Percentiles rank a stretch among this genome's conserved stretches.
Evolutionary conservation across 2,329 filamentous ascomycete species (phyloP).

Genomic region (Sarocladiaceae sp.): DNA sequence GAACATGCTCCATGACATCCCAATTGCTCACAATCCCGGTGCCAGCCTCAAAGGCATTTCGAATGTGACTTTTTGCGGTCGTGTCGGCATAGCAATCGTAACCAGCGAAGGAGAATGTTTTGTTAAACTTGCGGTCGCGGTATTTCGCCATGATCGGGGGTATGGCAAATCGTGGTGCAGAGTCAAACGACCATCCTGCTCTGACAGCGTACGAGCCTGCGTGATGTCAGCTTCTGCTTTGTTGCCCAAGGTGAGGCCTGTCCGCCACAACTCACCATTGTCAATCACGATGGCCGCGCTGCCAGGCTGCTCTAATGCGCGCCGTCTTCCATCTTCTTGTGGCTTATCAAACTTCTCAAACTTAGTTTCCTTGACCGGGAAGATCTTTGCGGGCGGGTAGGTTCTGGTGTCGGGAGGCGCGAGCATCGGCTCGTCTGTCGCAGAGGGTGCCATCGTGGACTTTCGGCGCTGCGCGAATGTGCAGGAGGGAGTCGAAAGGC

Average conservation of each 20-base stretch:
- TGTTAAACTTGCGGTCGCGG: constrained; percentile 87
- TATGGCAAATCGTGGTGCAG: constrained; percentile 71
- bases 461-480: not conserved
- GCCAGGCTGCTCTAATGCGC: constrained; percentile 55
- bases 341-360: constrained; percentile 53
- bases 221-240: not conserved
- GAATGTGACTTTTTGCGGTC: constrained; percentile 83
- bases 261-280: constrained; percentile 64
- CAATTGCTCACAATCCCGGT: constrained; percentile 93
- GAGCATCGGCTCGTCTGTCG: constrained; percentile 36
- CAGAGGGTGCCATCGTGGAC: constrained; percentile 48
- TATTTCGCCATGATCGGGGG: constrained; percentile 94
- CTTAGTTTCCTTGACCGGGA: constrained; percentile 56
- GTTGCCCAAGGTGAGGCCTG: too few relatives aligned
- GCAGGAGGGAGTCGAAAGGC: not conserved
- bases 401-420: constrained; percentile 30
- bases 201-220: constrained; percentile 82
- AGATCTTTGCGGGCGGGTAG: constrained; percentile 52
- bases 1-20: constrained; percentile 92
- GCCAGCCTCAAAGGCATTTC: constrained; percentile 85
- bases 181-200: constrained; percentile 94
- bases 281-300: constrained; percentile 89
- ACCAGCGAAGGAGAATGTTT: constrained; percentile 89
- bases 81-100: constrained; percentile 93
- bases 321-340: constrained; percentile 64